Evolutionary conservation across 805 yeast genomes (phyloP).

Genomic region (Diddensiella transvaalensis): DNA sequence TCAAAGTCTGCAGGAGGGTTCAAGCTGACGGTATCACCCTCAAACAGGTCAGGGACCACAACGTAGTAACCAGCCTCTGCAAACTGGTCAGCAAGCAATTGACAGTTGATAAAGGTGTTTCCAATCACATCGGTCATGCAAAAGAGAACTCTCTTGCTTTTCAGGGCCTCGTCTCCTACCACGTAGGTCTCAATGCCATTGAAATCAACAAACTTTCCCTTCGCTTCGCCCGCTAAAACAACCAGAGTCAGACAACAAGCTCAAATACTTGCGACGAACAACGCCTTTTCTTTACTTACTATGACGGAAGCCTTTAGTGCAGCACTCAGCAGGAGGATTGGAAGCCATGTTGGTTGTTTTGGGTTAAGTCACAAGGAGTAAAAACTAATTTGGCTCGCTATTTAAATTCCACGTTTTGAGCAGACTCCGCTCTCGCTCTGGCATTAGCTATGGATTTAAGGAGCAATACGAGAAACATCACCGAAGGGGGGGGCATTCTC

Average conservation of each 20-base stretch:
- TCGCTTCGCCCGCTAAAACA: constrained; percentile 26
- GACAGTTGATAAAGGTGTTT: constrained; percentile 49
- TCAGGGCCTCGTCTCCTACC: constrained; percentile 44
- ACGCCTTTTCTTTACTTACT: not conserved
- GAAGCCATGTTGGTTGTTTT: too few species aligned
- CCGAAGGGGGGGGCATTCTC: too few species aligned
- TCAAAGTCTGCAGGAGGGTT: constrained; percentile 22
- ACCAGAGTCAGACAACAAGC: too few species aligned
- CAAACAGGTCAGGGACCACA: constrained; percentile 70
- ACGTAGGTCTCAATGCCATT: constrained; percentile 42
- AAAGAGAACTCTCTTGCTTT: constrained; percentile 50
- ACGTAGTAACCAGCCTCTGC: constrained; percentile 63
- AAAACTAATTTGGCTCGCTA: too few species aligned
- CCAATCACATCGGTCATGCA: constrained; percentile 68
- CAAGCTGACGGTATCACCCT: constrained; percentile 47
- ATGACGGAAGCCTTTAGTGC: constrained; percentile 14
- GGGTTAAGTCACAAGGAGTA: too few species aligned
- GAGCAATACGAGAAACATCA: too few species aligned
- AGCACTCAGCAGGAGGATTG: constrained; percentile 11
- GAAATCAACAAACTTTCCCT: constrained; percentile 25
- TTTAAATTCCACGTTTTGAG: too few species aligned
- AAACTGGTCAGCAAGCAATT: constrained; percentile 47
- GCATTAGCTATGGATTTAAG: too few species aligned
- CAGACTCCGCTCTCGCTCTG: too few species aligned
- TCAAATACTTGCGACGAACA: too few species aligned